A percentile compares a stretch with the other conserved stretches of the same genome.
These are phyloP conservation scores for Pleurotus citrinopileatus DNA, from an alignment of 768 basidiomycete genomes.

Conservation along the genomic window DNA sequence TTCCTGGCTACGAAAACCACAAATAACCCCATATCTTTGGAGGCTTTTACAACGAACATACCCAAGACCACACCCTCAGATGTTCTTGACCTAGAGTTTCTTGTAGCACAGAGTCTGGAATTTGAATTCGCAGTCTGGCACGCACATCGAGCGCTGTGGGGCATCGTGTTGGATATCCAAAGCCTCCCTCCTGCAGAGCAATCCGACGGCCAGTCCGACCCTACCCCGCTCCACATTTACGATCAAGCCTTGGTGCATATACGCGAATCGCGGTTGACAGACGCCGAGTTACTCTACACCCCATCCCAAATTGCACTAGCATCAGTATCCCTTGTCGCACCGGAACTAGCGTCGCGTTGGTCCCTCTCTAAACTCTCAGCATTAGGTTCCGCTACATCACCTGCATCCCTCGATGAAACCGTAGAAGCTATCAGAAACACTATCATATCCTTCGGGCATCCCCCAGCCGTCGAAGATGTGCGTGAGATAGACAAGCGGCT, in stretches of 20 bases:
- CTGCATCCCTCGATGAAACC: slow-evolving; percentile 32
- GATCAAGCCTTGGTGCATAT: slow-evolving; percentile 65
- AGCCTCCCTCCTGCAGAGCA: slow-evolving; percentile 51
- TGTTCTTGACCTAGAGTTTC: slow-evolving; percentile 92
- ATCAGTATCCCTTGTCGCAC: slow-evolving; percentile 63
- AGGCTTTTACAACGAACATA: slow-evolving; percentile 79
- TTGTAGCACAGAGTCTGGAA: slow-evolving; percentile 88
- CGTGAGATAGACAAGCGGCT: slow-evolving; percentile 87
- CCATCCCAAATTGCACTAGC: slow-evolving; percentile 94
- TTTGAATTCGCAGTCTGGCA: slow-evolving; percentile 97
- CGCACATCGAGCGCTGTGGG: slow-evolving; percentile 84
- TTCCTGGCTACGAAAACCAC: slow-evolving; percentile 97
- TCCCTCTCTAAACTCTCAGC: slow-evolving; percentile 31
- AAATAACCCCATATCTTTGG: slow-evolving; percentile 89
- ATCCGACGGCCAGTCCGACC: neutral
- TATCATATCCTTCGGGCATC: slow-evolving; percentile 51
- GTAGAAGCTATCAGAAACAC: slow-evolving; percentile 53
- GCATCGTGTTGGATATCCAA: slow-evolving; percentile 86
- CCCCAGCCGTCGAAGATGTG: slow-evolving; percentile 79
- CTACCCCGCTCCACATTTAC: slow-evolving; percentile 48
- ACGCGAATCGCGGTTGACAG: slow-evolving; percentile 82
- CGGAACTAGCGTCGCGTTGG: slow-evolving; percentile 63
- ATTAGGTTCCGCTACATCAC: slow-evolving; percentile 10
- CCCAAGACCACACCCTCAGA: slow-evolving; percentile 79
- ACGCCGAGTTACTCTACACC: slow-evolving; percentile 87